These are phyloP conservation scores for Arabidopsis hybrid DNA, from an alignment of 441 rosid genomes.

Conservation along the genomic window DNA sequence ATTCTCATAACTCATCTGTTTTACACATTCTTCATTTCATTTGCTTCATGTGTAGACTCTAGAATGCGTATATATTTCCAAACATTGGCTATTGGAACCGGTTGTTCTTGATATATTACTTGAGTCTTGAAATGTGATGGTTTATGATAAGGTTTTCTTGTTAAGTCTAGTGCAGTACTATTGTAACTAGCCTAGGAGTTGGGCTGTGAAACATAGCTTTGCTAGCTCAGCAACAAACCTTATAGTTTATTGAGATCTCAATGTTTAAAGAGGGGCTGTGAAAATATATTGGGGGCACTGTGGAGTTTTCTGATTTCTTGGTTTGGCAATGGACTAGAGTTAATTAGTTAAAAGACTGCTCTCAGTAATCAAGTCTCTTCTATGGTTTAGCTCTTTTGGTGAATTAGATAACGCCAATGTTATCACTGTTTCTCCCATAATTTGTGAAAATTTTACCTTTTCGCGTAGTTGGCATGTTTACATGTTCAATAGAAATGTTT, in stretches of 20 bases:
- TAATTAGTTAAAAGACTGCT: neutral
- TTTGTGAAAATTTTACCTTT: neutral
- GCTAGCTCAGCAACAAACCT: neutral
- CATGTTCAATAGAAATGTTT: neutral
- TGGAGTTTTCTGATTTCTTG: constrained; percentile 29
- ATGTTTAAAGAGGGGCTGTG: constrained; percentile 1
- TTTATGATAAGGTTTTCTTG: constrained; percentile 1
- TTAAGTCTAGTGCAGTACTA: neutral
- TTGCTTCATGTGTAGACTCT: neutral
- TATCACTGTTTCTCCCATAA: neutral
- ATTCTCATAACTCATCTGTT: neutral
- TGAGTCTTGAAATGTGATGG: neutral
- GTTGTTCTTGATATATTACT: neutral
- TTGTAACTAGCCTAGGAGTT: constrained; percentile 6
- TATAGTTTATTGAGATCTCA: neutral
- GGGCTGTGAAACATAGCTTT: constrained; percentile 12
- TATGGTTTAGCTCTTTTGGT: neutral
- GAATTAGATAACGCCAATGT: neutral
- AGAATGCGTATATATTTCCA: neutral
- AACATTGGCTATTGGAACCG: neutral
- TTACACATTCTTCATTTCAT: neutral
- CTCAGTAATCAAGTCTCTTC: neutral
- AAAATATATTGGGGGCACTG: neutral
- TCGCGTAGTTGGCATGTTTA: neutral
- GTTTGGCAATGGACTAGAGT: neutral